These are phyloP conservation scores for Carnegiea gigantea DNA, from an alignment of 179 eudicot genomes.

Conservation along the genomic window DNA sequence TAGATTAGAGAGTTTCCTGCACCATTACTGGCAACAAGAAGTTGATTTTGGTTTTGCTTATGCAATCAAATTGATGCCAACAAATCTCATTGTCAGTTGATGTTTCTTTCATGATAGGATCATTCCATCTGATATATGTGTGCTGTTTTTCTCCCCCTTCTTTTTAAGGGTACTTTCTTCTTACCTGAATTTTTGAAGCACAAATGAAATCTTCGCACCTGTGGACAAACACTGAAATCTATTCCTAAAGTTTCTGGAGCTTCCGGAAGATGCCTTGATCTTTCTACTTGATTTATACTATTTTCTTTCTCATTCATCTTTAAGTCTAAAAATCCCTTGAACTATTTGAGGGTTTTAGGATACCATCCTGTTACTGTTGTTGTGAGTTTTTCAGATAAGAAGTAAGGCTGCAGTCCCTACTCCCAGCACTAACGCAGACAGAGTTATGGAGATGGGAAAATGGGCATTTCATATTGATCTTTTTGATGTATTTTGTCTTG, in stretches of 20 bases:
- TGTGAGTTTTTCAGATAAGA: neutral
- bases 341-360: neutral
- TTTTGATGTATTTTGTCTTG: neutral
- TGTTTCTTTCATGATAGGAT: neutral
- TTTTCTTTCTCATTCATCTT: neutral
- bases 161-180: too few relatives aligned
- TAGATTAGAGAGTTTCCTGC: neutral
- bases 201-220: neutral
- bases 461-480: neutral
- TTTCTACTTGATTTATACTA: too few relatives aligned
- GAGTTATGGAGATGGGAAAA: neutral
- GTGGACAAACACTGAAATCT: neutral
- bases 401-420: too few relatives aligned
- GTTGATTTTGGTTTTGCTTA: slow-evolving; percentile 6
- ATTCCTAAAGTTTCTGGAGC: too few relatives aligned
- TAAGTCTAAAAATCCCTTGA: neutral
- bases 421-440: neutral
- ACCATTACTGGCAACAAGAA: too few relatives aligned
- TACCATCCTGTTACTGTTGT: neutral
- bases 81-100: neutral
- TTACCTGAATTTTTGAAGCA: too few relatives aligned
- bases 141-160: too few relatives aligned
- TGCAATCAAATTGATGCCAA: neutral
- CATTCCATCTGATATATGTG: slow-evolving; percentile 15
- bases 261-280: too few relatives aligned